These are phyloP conservation scores for Solanum sejunctum DNA, from an alignment of 257 asterid genomes.

Conservation along the genomic window DNA sequence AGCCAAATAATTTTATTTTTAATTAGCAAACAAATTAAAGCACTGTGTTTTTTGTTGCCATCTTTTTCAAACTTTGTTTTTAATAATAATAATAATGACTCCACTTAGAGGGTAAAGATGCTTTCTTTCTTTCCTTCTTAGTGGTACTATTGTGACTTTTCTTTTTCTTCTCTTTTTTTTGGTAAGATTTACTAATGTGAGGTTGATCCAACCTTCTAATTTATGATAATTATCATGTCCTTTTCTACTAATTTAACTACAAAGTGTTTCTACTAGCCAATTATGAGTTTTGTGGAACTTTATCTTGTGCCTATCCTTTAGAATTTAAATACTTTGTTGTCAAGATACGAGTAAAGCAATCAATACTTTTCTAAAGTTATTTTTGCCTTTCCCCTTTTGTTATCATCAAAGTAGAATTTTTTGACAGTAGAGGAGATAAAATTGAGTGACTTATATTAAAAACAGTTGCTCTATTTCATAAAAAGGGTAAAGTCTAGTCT, in stretches of 20 bases:
- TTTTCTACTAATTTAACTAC: slow-evolving; percentile 7
- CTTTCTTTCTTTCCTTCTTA: slow-evolving; percentile 3
- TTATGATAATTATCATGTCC: slow-evolving; percentile 7
- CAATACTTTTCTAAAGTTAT: neutral
- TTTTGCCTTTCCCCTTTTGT: neutral
- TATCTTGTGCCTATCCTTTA: neutral
- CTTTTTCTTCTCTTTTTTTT: neutral
- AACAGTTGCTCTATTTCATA: no score
- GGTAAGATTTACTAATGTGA: slow-evolving; percentile 9
- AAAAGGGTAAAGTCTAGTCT: no score
- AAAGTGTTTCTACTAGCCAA: neutral
- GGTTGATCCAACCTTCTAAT: slow-evolving; percentile 20
- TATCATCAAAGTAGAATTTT: no score
- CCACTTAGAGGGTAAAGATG: slow-evolving; percentile 14
- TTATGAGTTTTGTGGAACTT: neutral
- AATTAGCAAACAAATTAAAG: neutral
- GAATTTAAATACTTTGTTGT: neutral
- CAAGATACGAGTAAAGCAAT: neutral
- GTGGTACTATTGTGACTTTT: slow-evolving; percentile 5
- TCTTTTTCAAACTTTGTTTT: slow-evolving; percentile 16
- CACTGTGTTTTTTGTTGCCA: neutral
- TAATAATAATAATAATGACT: slow-evolving; percentile 14
- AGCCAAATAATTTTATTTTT: slow-evolving; percentile 17
- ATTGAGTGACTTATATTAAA: no score
- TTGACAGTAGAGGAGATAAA: neutral